These are phyloP conservation scores for Athelia sp. DNA, from an alignment of 1,284 basidiomycete species.

Conservation along the genomic window DNA sequence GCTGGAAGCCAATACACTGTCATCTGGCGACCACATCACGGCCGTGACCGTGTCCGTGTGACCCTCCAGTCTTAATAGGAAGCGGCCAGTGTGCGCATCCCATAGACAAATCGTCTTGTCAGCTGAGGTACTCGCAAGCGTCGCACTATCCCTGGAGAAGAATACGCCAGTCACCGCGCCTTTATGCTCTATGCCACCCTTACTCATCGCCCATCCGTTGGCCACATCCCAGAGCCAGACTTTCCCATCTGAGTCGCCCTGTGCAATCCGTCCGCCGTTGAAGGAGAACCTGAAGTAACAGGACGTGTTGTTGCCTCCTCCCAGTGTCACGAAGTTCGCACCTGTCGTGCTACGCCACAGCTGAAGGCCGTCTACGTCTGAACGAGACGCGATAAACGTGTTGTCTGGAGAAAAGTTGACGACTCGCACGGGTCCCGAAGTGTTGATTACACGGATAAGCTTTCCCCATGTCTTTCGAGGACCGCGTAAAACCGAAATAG, in stretches of 20 bases:
- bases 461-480: slow-evolving; percentile 13
- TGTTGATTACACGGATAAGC: slow-evolving; percentile 11
- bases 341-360: slow-evolving; percentile 16
- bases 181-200: background rate
- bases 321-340: slow-evolving; percentile 11
- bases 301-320: slow-evolving; percentile 4
- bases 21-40: slow-evolving; percentile 6
- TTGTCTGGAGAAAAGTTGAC: slow-evolving; percentile 14
- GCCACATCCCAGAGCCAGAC: slow-evolving; percentile 17
- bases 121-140: slow-evolving; percentile 13
- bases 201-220: slow-evolving; percentile 13
- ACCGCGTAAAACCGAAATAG: slow-evolving; percentile 9
- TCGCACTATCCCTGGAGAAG: background rate
- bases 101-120: slow-evolving; percentile 14
- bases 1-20: slow-evolving; percentile 1
- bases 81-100: slow-evolving; percentile 7
- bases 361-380: slow-evolving; percentile 13
- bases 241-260: slow-evolving; percentile 13
- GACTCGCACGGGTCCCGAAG: slow-evolving; percentile 8
- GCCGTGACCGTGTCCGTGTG: background rate
- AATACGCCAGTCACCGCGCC: background rate
- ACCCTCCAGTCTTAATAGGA: background rate
- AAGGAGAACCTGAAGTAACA: slow-evolving; percentile 18
- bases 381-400: slow-evolving; percentile 14
- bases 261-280: slow-evolving; percentile 14